A percentile compares a stretch with the other conserved stretches of the same genome.
Evolutionary conservation across 2,329 filamentous ascomycete genomes (phyloP).

Genomic region (Zasmidium angulare): DNA sequence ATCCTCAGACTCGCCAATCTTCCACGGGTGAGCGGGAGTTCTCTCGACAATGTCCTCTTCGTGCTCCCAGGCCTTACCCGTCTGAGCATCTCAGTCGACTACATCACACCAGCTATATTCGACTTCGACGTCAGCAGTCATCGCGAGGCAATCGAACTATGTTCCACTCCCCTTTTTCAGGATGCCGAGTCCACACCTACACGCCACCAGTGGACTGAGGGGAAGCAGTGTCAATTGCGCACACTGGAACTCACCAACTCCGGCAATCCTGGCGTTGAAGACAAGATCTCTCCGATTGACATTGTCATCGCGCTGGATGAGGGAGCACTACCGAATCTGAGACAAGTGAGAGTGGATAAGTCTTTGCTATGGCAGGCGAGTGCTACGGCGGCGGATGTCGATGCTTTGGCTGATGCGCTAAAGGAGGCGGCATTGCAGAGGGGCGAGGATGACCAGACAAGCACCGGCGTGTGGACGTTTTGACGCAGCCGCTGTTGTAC

Average conservation of each 20-base stretch:
- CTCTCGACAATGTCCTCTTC: slow-evolving; percentile 43
- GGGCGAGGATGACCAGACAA: slow-evolving; percentile 6
- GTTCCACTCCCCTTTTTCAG: not conserved
- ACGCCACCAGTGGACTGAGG: slow-evolving; percentile 13
- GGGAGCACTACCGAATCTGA: slow-evolving; percentile 40
- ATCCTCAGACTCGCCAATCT: slow-evolving; percentile 42
- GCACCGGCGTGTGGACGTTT: slow-evolving; percentile 28
- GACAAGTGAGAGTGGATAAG: slow-evolving; percentile 39
- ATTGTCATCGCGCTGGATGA: slow-evolving; percentile 43
- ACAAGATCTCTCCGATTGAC: slow-evolving; percentile 44
- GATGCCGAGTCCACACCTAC: slow-evolving; percentile 4
- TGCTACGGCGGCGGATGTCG: slow-evolving; percentile 36
- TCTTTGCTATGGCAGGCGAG: slow-evolving; percentile 41
- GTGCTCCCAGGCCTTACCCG: slow-evolving; percentile 40
- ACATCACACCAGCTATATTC: slow-evolving; percentile 45
- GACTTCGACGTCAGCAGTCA: slow-evolving; percentile 25
- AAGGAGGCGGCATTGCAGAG: slow-evolving; percentile 28
- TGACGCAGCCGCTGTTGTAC: not conserved
- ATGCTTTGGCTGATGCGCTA: slow-evolving; percentile 41
- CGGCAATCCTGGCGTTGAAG: slow-evolving; percentile 36
- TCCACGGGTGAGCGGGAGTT: slow-evolving; percentile 38
- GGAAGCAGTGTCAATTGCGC: slow-evolving; percentile 35
- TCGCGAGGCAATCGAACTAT: slow-evolving; percentile 10
- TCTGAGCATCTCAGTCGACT: slow-evolving; percentile 48
- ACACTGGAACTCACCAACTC: slow-evolving; percentile 42